Evolutionary conservation across 2,329 filamentous ascomycete species (phyloP).

Genomic region (Mollisiaceae sp.): DNA sequence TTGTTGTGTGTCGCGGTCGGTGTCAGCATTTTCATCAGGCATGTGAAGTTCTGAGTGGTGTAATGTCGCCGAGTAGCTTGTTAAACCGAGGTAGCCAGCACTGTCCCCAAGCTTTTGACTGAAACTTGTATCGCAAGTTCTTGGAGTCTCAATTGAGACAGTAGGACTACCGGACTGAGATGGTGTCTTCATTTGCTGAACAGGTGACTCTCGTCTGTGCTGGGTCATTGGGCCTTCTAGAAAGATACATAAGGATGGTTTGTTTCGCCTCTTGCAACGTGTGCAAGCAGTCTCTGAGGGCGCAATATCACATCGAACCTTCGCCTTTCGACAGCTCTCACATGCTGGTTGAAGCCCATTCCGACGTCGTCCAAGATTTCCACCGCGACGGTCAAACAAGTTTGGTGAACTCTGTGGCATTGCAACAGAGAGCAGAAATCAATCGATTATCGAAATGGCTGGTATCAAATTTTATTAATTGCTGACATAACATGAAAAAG

Average conservation of each 20-base stretch:
- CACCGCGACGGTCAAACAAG: background rate
- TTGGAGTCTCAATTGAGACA: background rate
- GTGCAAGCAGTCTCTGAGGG: slow-evolving; percentile 15
- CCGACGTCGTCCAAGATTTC: slow-evolving; percentile 17
- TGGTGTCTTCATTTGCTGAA: background rate
- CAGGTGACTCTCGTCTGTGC: background rate
- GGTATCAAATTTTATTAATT: background rate
- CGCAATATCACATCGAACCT: slow-evolving; percentile 27
- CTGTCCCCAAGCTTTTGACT: background rate
- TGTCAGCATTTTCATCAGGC: background rate
- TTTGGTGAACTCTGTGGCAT: background rate
- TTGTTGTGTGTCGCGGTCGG: background rate
- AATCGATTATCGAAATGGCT: background rate
- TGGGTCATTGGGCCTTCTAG: slow-evolving; percentile 29
- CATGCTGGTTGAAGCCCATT: slow-evolving; percentile 31
- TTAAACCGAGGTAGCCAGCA: slow-evolving; percentile 10
- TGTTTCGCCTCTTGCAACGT: slow-evolving; percentile 27
- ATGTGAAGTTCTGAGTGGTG: background rate
- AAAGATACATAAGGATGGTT: slow-evolving; percentile 19
- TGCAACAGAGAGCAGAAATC: background rate
- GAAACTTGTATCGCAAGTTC: background rate
- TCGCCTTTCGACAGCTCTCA: slow-evolving; percentile 30
- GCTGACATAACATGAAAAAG: no score
- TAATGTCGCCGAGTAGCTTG: slow-evolving; percentile 22
- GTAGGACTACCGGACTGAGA: background rate